phyloP scores from a whole-genome alignment of 1,284 basidiomycete genomes.

The Mycosarcoma maydis region DNA sequence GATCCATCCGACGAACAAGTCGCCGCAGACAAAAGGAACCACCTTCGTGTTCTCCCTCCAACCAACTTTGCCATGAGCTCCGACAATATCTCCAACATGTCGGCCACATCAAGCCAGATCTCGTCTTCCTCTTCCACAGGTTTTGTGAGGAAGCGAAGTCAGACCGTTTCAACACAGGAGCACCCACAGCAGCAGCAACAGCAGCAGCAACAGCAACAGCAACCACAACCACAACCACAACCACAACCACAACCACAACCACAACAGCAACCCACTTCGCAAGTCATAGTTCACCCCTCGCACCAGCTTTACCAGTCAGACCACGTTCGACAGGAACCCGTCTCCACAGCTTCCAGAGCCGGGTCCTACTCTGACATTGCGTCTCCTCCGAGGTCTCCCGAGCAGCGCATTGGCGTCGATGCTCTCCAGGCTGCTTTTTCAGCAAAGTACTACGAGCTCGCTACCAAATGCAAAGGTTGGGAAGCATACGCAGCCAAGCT shows the following conservation, averaged over 20 bases:
- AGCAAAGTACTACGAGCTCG: slow-evolving; percentile 54
- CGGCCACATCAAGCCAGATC: slow-evolving; percentile 24
- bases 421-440: slow-evolving; percentile 53
- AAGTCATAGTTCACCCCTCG: slow-evolving; percentile 5
- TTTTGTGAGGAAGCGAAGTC: slow-evolving; percentile 22
- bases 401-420: slow-evolving; percentile 47
- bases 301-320: slow-evolving; percentile 20
- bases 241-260: slow-evolving; percentile 4
- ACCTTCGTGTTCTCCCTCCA: slow-evolving; percentile 26
- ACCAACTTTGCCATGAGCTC: slow-evolving; percentile 29
- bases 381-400: slow-evolving; percentile 14
- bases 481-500: slow-evolving; percentile 58
- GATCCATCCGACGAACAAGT: slow-evolving; percentile 7
- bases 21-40: slow-evolving; percentile 12
- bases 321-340: slow-evolving; percentile 7
- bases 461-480: slow-evolving; percentile 61
- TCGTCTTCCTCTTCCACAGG: slow-evolving; percentile 34
- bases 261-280: slow-evolving; percentile 1
- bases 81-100: slow-evolving; percentile 36
- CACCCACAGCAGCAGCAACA: slow-evolving; percentile 4
- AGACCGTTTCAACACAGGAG: slow-evolving; percentile 21
- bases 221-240: slow-evolving; percentile 1
- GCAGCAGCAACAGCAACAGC: slow-evolving; percentile 2
- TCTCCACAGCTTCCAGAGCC: background rate
- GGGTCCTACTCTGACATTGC: slow-evolving; percentile 7